These are phyloP conservation scores for Sporormia fimetaria DNA, from an alignment of 495 filamentous ascomycete genomes.

Conservation along the genomic window DNA sequence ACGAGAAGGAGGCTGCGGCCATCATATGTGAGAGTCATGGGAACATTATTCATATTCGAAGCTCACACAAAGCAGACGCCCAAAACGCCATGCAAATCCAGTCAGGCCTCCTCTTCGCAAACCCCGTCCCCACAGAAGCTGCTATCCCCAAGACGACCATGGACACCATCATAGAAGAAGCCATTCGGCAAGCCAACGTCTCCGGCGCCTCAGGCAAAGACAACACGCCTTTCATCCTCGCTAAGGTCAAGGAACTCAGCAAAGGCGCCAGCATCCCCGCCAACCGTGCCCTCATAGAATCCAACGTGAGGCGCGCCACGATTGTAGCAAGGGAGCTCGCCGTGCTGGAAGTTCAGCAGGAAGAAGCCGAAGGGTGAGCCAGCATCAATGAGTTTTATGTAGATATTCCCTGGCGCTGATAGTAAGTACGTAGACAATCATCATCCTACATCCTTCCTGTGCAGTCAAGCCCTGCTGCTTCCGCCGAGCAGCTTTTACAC, in stretches of 20 bases:
- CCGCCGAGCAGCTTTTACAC: neutral
- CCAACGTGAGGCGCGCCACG: slow-evolving; percentile 70
- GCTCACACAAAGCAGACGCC: slow-evolving; percentile 40
- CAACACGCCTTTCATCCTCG: slow-evolving; percentile 82
- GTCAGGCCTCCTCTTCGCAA: slow-evolving; percentile 74
- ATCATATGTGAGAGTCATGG: slow-evolving; percentile 51
- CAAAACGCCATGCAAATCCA: slow-evolving; percentile 52
- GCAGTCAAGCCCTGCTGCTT: slow-evolving; percentile 2
- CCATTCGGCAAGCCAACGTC: slow-evolving; percentile 57
- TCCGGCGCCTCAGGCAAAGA: slow-evolving; percentile 60
- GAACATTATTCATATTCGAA: neutral
- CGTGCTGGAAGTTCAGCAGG: slow-evolving; percentile 41
- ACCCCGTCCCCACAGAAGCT: slow-evolving; percentile 64
- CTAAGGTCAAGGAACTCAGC: slow-evolving; percentile 70
- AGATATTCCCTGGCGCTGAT: slow-evolving; percentile 20
- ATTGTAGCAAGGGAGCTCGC: slow-evolving; percentile 67
- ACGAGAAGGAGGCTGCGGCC: slow-evolving; percentile 71
- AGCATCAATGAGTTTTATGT: slow-evolving; percentile 4
- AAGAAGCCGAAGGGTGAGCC: slow-evolving; percentile 20
- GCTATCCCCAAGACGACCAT: slow-evolving; percentile 65
- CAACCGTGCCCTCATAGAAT: slow-evolving; percentile 66
- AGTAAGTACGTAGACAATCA: slow-evolving; percentile 16
- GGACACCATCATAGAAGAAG: slow-evolving; percentile 58
- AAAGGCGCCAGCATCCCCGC: slow-evolving; percentile 57
- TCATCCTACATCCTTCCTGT: slow-evolving; percentile 11